Conservation (phyloP, 2,329 filamentous ascomycete genomes). For the Paecilomyces formosus region DNA sequence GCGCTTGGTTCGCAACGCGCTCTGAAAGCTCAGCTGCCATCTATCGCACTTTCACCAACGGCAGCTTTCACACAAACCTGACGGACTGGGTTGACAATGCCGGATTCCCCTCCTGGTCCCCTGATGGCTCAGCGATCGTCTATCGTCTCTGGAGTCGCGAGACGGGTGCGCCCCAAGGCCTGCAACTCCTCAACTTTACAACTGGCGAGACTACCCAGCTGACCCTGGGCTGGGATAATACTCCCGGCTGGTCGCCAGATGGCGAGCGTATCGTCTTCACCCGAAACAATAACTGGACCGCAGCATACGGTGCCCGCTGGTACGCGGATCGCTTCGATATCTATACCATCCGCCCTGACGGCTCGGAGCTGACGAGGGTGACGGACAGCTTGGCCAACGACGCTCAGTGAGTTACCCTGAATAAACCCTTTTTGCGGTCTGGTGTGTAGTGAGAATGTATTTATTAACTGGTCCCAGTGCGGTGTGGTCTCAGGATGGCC, state of each 20-base stretch:
- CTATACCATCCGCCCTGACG: constrained; percentile 36
- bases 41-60: constrained; percentile 16
- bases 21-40: constrained; percentile 15
- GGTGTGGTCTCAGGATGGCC: constrained; percentile 36
- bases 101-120: constrained; percentile 26
- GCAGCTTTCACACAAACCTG: constrained; percentile 22
- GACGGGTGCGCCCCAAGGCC: not conserved
- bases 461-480: constrained; percentile 13
- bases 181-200: not conserved
- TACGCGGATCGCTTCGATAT: constrained; percentile 27
- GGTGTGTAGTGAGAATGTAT: not conserved
- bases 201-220: not conserved
- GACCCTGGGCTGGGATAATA: not conserved
- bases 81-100: constrained; percentile 32
- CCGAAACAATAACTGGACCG: constrained; percentile 21
- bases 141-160: not conserved
- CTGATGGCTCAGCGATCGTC: not conserved
- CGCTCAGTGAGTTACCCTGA: constrained; percentile 19
- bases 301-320: no score
- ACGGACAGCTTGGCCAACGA: constrained; percentile 34
- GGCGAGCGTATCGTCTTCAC: constrained; percentile 34
- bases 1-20: constrained; percentile 34
- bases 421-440: no score
- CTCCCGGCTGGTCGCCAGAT: constrained; percentile 20
- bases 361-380: constrained; percentile 26